A percentile compares a stretch with the other conserved stretches of the same genome.
Evolutionary conservation across 331 rosid species (phyloP).

Genomic region (Arachis monticola): DNA sequence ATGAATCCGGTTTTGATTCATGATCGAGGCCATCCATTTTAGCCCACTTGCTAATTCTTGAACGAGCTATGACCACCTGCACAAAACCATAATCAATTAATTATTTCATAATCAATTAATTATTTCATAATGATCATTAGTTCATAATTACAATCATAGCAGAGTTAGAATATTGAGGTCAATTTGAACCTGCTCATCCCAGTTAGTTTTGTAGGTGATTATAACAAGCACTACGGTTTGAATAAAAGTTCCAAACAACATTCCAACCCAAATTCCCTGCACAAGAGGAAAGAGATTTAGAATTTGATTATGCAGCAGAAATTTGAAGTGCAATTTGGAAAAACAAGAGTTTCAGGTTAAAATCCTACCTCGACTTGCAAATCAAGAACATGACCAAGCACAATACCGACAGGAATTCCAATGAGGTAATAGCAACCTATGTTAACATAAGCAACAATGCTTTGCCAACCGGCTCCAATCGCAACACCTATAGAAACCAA

Average conservation of each 20-base stretch:
- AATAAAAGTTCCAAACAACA: constrained; percentile 48
- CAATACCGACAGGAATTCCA: constrained; percentile 49
- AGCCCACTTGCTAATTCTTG: constrained; percentile 29
- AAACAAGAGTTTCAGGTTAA: neutral
- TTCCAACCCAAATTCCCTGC: constrained; percentile 55
- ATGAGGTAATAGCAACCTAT: constrained; percentile 48
- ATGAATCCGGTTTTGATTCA: constrained; percentile 12
- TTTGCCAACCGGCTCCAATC: constrained; percentile 55
- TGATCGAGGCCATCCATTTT: constrained; percentile 32
- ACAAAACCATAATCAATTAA: neutral
- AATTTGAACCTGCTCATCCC: constrained; percentile 47
- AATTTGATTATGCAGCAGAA: neutral
- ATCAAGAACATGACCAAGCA: constrained; percentile 43
- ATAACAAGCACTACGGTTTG: constrained; percentile 36
- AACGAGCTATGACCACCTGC: constrained; percentile 40
- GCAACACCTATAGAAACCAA: constrained; percentile 43
- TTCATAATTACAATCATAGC: too few species aligned
- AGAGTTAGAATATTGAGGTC: too few species aligned
- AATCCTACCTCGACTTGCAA: constrained; percentile 43
- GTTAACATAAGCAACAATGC: constrained; percentile 53
- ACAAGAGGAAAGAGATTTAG: neutral
- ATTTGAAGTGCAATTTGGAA: neutral
- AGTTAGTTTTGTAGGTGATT: constrained; percentile 47
- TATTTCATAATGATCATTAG: too few species aligned
- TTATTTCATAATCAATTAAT: too few species aligned